These are phyloP conservation scores for Penicillium odoratum DNA, from an alignment of 495 filamentous ascomycete genomes.

Conservation along the genomic window DNA sequence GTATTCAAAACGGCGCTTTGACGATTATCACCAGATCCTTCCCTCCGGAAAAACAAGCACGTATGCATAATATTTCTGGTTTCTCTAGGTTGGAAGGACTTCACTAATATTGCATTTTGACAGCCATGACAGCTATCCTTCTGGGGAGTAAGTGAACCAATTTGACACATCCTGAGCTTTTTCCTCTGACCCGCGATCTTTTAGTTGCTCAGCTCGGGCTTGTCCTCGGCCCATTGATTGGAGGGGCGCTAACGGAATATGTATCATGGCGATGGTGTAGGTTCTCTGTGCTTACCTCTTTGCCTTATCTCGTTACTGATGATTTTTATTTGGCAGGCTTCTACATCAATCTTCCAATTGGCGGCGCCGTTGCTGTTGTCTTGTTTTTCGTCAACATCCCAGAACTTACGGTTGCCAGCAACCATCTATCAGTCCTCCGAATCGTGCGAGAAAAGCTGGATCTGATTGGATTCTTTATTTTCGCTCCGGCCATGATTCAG, in stretches of 20 bases:
- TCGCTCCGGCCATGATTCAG: slow-evolving; percentile 45
- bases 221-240: slow-evolving; percentile 54
- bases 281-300: slow-evolving; percentile 13
- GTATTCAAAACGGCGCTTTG: slow-evolving; percentile 52
- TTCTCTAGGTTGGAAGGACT: neutral
- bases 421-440: slow-evolving; percentile 27
- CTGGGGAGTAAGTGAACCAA: slow-evolving; percentile 19
- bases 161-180: slow-evolving; percentile 34
- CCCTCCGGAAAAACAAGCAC: slow-evolving; percentile 44
- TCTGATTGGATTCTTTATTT: slow-evolving; percentile 45
- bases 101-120: neutral
- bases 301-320: neutral
- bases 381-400: slow-evolving; percentile 52
- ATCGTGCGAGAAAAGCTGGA: slow-evolving; percentile 38
- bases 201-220: slow-evolving; percentile 36
- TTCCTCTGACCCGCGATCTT: slow-evolving; percentile 19
- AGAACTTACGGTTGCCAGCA: slow-evolving; percentile 38
- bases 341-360: slow-evolving; percentile 65
- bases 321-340: slow-evolving; percentile 44
- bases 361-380: slow-evolving; percentile 48
- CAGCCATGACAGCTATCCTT: slow-evolving; percentile 11
- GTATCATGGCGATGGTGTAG: slow-evolving; percentile 55
- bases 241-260: slow-evolving; percentile 57
- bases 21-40: slow-evolving; percentile 50
- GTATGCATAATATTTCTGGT: slow-evolving; percentile 11